phyloP scores from a whole-genome alignment of 805 yeast species.

The Sungouiella blattae region DNA sequence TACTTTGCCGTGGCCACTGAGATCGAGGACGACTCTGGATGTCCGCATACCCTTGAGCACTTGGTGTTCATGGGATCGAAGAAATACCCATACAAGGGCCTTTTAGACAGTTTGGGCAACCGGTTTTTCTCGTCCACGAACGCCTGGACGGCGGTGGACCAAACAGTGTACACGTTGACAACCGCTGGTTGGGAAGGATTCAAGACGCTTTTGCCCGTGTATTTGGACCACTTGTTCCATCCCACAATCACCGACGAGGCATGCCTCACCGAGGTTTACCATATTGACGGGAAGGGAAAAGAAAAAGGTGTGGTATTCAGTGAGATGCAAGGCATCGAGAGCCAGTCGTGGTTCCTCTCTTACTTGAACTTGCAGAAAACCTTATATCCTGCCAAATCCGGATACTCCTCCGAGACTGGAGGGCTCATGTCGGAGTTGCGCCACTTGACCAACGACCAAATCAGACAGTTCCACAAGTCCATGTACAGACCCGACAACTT shows the following conservation, averaged over 20 bases:
- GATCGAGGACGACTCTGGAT: constrained; percentile 79
- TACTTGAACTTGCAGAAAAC: constrained; percentile 58
- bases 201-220: constrained; percentile 75
- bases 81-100: constrained; percentile 86
- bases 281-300: constrained; percentile 83
- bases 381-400: constrained; percentile 57
- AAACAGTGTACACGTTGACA: constrained; percentile 85
- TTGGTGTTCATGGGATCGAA: constrained; percentile 91
- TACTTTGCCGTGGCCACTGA: constrained; percentile 95
- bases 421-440: constrained; percentile 80
- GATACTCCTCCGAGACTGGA: constrained; percentile 92
- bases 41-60: constrained; percentile 95
- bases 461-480: constrained; percentile 67
- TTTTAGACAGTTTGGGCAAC: constrained; percentile 83
- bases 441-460: constrained; percentile 65
- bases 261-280: constrained; percentile 91
- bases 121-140: constrained; percentile 81
- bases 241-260: constrained; percentile 90
- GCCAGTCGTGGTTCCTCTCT: constrained; percentile 66
- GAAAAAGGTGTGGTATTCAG: constrained; percentile 97
- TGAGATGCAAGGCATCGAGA: constrained; percentile 94
- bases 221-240: constrained; percentile 78
- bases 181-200: constrained; percentile 98
- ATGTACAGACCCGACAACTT: constrained; percentile 81
- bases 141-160: constrained; percentile 97